Evolutionary conservation across 495 filamentous ascomycete genomes (phyloP).

Genomic region (Xylaria sp.): DNA sequence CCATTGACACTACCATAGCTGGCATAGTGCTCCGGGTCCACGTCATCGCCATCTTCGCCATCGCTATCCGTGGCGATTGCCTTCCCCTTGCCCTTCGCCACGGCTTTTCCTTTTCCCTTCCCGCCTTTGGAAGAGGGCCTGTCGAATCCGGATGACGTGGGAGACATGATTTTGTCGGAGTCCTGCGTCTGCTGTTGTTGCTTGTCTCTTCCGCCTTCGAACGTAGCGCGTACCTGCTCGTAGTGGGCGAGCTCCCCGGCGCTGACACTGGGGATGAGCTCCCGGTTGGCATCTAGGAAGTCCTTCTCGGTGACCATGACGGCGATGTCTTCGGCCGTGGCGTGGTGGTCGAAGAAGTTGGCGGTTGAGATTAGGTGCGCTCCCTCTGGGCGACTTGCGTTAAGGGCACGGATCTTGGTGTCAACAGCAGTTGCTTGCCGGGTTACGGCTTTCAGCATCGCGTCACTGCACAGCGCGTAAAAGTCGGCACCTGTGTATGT

Average conservation of each 20-base stretch:
- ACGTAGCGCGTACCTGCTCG: slow-evolving; percentile 77
- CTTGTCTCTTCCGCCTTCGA: slow-evolving; percentile 64
- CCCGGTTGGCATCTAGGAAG: slow-evolving; percentile 77
- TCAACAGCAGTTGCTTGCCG: slow-evolving; percentile 86
- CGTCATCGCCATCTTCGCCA: slow-evolving; percentile 46
- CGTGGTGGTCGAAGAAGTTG: slow-evolving; percentile 93
- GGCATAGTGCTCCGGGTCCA: slow-evolving; percentile 23
- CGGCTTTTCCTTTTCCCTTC: slow-evolving; percentile 42
- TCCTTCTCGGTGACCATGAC: slow-evolving; percentile 90
- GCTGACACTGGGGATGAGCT: slow-evolving; percentile 92
- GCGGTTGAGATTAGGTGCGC: slow-evolving; percentile 71
- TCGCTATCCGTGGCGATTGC: slow-evolving; percentile 38
- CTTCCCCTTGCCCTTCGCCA: slow-evolving; percentile 63
- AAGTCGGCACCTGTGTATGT: slow-evolving; percentile 98
- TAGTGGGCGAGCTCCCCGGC: slow-evolving; percentile 93
- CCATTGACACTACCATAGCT: slow-evolving; percentile 36
- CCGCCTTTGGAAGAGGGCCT: slow-evolving; percentile 11
- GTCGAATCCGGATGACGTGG: slow-evolving; percentile 21
- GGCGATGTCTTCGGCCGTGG: slow-evolving; percentile 78
- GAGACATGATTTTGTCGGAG: slow-evolving; percentile 29
- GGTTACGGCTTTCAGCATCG: slow-evolving; percentile 98
- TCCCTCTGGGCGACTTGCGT: slow-evolving; percentile 50
- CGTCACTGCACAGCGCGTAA: slow-evolving; percentile 95
- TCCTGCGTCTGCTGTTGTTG: slow-evolving; percentile 42
- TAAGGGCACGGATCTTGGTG: slow-evolving; percentile 74